Conservation (phyloP, 2,329 filamentous ascomycete species). For the Aspergillus latus region DNA sequence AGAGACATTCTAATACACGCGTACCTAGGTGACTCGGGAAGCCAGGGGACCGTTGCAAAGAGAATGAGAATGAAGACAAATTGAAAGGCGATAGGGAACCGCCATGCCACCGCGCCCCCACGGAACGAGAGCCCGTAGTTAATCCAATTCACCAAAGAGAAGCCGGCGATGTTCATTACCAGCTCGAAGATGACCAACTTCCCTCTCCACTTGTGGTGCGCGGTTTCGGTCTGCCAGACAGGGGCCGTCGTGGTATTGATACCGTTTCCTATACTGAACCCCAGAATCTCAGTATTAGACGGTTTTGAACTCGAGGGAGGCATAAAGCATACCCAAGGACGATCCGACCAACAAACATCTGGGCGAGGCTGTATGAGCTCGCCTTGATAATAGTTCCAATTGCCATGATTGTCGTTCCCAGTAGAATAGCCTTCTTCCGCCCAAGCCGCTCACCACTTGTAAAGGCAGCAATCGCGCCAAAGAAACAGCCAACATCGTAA, state of each 20-base stretch:
- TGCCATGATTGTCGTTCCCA: constrained; percentile 51
- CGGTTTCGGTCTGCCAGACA: constrained; percentile 54
- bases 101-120: constrained; percentile 44
- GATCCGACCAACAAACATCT: constrained; percentile 54
- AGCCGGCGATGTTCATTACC: constrained; percentile 53
- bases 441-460: constrained; percentile 49
- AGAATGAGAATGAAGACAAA: constrained; percentile 52
- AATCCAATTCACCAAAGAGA: constrained; percentile 53
- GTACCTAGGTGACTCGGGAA: constrained; percentile 26
- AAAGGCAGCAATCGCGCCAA: constrained; percentile 53
- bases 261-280: constrained; percentile 34
- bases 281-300: background rate
- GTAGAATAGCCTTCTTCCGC: constrained; percentile 47
- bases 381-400: constrained; percentile 52
- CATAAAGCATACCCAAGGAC: constrained; percentile 16
- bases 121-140: constrained; percentile 53
- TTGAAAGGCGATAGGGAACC: constrained; percentile 51
- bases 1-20: background rate
- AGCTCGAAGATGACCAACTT: constrained; percentile 51
- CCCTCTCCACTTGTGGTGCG: constrained; percentile 45
- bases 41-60: constrained; percentile 43
- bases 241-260: constrained; percentile 53
- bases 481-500: constrained; percentile 61
- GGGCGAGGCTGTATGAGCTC: constrained; percentile 45
- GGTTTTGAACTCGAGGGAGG: too few species aligned